phyloP scores from a whole-genome alignment of 2,329 filamentous ascomycete genomes.

The Fusarium torulosum region DNA sequence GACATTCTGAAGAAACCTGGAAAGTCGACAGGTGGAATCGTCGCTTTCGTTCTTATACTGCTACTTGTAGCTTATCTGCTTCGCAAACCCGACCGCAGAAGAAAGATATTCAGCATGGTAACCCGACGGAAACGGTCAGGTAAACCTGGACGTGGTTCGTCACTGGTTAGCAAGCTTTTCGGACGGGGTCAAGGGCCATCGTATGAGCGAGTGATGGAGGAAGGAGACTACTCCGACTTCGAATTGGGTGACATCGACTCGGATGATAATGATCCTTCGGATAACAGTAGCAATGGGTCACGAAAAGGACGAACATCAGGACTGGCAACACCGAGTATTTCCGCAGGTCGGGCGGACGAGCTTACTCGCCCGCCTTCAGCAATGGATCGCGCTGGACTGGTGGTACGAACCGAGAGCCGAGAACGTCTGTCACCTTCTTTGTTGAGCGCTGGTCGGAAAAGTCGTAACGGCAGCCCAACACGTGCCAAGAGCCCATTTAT shows the following conservation, averaged over 20 bases:
- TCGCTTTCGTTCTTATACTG: slow-evolving; percentile 82
- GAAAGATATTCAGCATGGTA: slow-evolving; percentile 48
- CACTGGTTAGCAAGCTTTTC: slow-evolving; percentile 74
- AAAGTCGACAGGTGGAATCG: slow-evolving; percentile 77
- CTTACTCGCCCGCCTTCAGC: slow-evolving; percentile 56
- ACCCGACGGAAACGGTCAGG: slow-evolving; percentile 49
- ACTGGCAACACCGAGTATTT: slow-evolving; percentile 74
- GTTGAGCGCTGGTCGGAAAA: slow-evolving; percentile 68
- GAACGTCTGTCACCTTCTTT: slow-evolving; percentile 76
- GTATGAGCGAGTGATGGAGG: slow-evolving; percentile 90
- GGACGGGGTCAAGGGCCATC: slow-evolving; percentile 62
- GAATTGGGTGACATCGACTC: slow-evolving; percentile 79
- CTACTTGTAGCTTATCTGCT: slow-evolving; percentile 78
- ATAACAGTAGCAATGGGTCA: slow-evolving; percentile 69
- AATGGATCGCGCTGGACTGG: slow-evolving; percentile 77
- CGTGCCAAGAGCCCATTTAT: slow-evolving; percentile 70
- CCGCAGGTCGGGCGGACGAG: slow-evolving; percentile 65
- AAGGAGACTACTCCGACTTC: slow-evolving; percentile 79
- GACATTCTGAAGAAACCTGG: slow-evolving; percentile 77
- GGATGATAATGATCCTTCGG: slow-evolving; percentile 73
- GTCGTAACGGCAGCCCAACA: slow-evolving; percentile 69
- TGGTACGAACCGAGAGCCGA: slow-evolving; percentile 85
- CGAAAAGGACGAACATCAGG: slow-evolving; percentile 73
- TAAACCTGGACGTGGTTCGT: slow-evolving; percentile 64
- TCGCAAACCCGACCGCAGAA: slow-evolving; percentile 80